Evolutionary conservation across 495 filamentous ascomycete species (phyloP), one percentile per base, ranked within the genome.

Genomic region (Penicillium flavigenum): DNA sequence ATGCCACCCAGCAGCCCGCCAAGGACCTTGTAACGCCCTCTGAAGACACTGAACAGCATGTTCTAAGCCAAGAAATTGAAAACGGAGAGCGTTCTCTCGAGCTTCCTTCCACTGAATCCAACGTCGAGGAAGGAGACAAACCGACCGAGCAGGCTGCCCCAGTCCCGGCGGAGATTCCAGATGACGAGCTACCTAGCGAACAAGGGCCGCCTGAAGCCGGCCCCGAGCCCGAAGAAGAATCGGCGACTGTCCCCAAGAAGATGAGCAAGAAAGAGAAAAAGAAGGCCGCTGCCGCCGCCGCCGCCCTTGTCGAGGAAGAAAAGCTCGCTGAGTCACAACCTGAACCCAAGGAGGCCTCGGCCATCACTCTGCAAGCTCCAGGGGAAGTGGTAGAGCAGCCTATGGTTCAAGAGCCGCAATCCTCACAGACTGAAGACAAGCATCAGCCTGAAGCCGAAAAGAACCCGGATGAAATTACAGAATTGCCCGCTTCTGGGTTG

Each of bases 191-290:
- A 26, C 5, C 29, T 31, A 16, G n/a, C 6, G 51, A 56, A 10
- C 36, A 49, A 43, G 10, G 16, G 4, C 4, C 12, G 4, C 14
- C 41, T 16, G 62, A 58, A 22, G 1, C 16, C 7, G 3, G 22
- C 7, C 20, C 11, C 26, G 58, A 51, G 20, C 29, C 34, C 3
- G 34, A 34, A 27, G 49, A 27, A 14, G 56, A 59, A 45, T 17
- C 8, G 39, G 36, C 57, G 12, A 36, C 27, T 6, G 27, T 19
- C n/a, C 22, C 50, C 12, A 63, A 57, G 31, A 65, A 67, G 56
- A 57, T 58, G 56, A 65, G 47, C 22, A 71, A 69, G 54, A 71
- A 67, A 36, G 57, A 60, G 32, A 62, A 60, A 43, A 64, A 61
- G 55, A 50, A 49, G 47, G 58, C 62, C 10, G 31, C 31, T 32